phyloP scores from a whole-genome alignment of 331 rosid species.

The Acacia pycnantha region DNA sequence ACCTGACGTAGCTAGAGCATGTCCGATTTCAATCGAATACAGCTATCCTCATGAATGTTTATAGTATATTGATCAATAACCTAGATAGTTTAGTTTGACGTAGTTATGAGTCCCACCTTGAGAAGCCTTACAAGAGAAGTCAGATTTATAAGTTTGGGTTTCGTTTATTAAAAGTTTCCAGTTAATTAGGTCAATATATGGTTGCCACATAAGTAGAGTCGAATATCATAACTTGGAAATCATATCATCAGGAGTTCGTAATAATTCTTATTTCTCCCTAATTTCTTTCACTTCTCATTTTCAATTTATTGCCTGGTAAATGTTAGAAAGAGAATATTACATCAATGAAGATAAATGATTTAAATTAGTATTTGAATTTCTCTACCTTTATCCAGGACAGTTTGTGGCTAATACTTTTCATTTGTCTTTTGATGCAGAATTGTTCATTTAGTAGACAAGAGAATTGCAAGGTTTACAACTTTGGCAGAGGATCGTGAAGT shows the following conservation, averaged over 20 bases:
- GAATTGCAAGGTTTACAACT: slow-evolving; percentile 68
- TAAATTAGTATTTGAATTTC: neutral
- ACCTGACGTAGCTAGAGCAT: neutral
- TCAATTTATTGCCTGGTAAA: neutral
- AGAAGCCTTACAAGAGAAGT: too few species aligned
- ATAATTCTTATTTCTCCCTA: neutral
- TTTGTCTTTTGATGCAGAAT: slow-evolving; percentile 55
- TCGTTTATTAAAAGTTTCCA: too few species aligned
- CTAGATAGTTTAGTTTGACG: neutral
- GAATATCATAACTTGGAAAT: neutral
- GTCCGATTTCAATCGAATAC: neutral
- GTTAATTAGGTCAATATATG: too few species aligned
- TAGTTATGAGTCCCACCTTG: too few species aligned
- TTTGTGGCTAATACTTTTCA: slow-evolving; percentile 6
- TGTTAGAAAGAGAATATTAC: slow-evolving; percentile 9
- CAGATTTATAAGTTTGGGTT: too few species aligned
- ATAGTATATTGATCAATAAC: neutral
- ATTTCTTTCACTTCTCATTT: slow-evolving; percentile 3
- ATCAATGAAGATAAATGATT: neutral
- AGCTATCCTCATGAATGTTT: neutral
- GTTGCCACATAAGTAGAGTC: neutral
- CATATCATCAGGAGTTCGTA: neutral
- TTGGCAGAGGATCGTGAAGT: slow-evolving; percentile 59
- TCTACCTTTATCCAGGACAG: neutral
- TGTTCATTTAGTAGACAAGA: slow-evolving; percentile 72